Evolutionary conservation across 2,329 filamentous ascomycete genomes (phyloP).

Genomic region (Aspergillus caelatus): DNA sequence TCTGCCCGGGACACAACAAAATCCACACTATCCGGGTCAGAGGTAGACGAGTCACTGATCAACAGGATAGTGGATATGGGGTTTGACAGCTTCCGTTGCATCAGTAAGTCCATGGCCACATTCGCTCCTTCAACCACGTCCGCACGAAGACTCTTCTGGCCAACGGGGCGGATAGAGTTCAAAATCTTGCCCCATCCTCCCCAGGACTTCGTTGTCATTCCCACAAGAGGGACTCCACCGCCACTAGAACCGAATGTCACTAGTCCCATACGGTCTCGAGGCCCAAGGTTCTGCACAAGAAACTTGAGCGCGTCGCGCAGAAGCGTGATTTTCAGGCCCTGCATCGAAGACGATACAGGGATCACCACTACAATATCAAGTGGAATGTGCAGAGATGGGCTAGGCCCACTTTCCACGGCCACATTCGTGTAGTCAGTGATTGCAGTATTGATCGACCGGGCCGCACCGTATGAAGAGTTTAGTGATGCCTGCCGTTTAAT

Average conservation of each 20-base stretch:
- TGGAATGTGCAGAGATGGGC: slow-evolving; percentile 81
- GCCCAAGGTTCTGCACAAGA: slow-evolving; percentile 84
- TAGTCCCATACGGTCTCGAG: slow-evolving; percentile 92
- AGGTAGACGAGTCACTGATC: slow-evolving; percentile 95
- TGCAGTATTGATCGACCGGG: slow-evolving; percentile 81
- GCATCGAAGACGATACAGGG: slow-evolving; percentile 97
- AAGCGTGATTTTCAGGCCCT: slow-evolving; percentile 96
- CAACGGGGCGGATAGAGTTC: slow-evolving; percentile 85
- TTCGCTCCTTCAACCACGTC: slow-evolving; percentile 98
- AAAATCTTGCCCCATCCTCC: slow-evolving; percentile 85
- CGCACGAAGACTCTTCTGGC: slow-evolving; percentile 92
- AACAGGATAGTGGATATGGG: slow-evolving; percentile 93
- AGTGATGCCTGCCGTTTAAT: slow-evolving; percentile 77
- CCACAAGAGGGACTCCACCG: slow-evolving; percentile 91
- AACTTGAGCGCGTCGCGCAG: slow-evolving; percentile 90
- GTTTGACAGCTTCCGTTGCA: slow-evolving; percentile 96
- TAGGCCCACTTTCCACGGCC: slow-evolving; percentile 52
- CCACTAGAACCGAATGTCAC: slow-evolving; percentile 96
- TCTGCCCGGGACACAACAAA: slow-evolving; percentile 97
- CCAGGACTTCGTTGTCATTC: slow-evolving; percentile 97
- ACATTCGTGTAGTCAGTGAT: slow-evolving; percentile 89
- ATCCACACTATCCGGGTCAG: slow-evolving; percentile 91
- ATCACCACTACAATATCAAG: slow-evolving; percentile 96
- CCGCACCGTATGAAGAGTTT: slow-evolving; percentile 79
- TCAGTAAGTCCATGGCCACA: slow-evolving; percentile 95